Evolutionary conservation across 371 early-diverging fungal genomes (phyloP).

Genomic region (Actinomortierella ambigua): DNA sequence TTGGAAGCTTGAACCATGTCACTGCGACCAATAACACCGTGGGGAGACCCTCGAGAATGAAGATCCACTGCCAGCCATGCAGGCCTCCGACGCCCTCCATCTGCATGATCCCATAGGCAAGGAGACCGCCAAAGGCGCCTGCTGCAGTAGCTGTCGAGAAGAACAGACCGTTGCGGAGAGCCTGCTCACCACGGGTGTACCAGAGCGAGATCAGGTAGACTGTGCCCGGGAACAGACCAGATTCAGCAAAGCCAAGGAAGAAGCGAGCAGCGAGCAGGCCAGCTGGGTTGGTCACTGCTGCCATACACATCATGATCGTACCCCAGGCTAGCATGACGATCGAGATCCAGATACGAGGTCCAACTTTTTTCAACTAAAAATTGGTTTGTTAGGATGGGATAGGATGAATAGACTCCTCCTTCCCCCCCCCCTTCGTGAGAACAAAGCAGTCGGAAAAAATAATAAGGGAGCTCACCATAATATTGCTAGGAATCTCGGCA

Average conservation of each 20-base stretch:
- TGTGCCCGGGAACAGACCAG: constrained; percentile 56
- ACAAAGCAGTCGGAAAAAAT: not conserved
- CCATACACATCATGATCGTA: constrained; percentile 58
- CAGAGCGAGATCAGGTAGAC: constrained; percentile 50
- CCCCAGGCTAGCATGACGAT: constrained; percentile 66
- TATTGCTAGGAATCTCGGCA: constrained; percentile 24
- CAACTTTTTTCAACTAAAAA: constrained; percentile 51
- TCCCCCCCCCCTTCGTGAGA: too few species aligned
- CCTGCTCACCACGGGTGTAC: constrained; percentile 1
- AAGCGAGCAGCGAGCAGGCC: constrained; percentile 66
- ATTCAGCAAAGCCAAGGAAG: constrained; percentile 73
- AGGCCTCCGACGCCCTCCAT: constrained; percentile 53
- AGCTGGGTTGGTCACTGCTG: constrained; percentile 42
- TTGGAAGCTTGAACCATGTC: constrained; percentile 65
- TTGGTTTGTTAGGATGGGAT: constrained; percentile 71
- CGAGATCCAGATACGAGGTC: constrained; percentile 15
- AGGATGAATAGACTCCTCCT: too few species aligned
- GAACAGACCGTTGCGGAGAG: constrained; percentile 9
- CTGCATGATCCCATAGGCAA: constrained; percentile 62
- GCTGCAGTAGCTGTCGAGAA: constrained; percentile 45
- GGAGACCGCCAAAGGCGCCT: constrained; percentile 55
- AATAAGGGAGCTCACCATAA: constrained; percentile 15
- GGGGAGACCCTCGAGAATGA: constrained; percentile 71
- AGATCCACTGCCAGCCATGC: constrained; percentile 50
- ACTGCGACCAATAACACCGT: constrained; percentile 59